Evolutionary conservation across 805 yeast genomes (phyloP), one percentile per base, ranked within the genome.

Genomic region (Torulaspora quercuum): DNA sequence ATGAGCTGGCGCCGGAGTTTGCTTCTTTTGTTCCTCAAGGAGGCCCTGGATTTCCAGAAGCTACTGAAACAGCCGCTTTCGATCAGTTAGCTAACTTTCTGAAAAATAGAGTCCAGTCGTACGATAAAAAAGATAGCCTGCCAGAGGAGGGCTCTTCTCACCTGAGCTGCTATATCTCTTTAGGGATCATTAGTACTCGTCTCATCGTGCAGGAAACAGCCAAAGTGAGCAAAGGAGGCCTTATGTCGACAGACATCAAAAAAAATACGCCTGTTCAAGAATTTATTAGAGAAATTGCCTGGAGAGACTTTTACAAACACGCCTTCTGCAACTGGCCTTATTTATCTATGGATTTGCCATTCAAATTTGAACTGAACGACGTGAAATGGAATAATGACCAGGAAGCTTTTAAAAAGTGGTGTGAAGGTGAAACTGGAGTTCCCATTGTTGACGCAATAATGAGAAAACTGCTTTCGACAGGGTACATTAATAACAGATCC

Each of bases 381-480:
- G 32, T 75, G 8, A 51, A 59, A 13, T 70, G 75, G 74, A 72
- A 67, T 27, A 59, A 69, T 35, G 67, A 68, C 39, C 44, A 49
- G 3, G 64, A 58, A 6, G 60, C 62, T 13, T 75, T 70, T 49
- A 59, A 62, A 14, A 64, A 63, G 13, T 76, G 81, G 82, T 68
- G 75, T 41, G 49, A 61, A 15, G 82, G 81, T 0, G 52, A 52
- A 13, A 76, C 81, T 0, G 82, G 81, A 1, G 65, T 63, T 33
- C 80, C 82, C 1, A 63, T 76, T 7, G 71, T 76, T 3, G 82
- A 76, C 48, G 81, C 81, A 2, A 66, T 73, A 25, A 76, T 76
- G 81, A 59, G 76, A 22, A 67, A 75, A 47, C 56, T 76, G 24
- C 55, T 65, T 23, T 55, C 61, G n/a, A 73, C 76, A 1, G 80